Base-by-base conservation (phyloP, 2,329 filamentous ascomycete species). In the Beauveria bassiana region DNA sequence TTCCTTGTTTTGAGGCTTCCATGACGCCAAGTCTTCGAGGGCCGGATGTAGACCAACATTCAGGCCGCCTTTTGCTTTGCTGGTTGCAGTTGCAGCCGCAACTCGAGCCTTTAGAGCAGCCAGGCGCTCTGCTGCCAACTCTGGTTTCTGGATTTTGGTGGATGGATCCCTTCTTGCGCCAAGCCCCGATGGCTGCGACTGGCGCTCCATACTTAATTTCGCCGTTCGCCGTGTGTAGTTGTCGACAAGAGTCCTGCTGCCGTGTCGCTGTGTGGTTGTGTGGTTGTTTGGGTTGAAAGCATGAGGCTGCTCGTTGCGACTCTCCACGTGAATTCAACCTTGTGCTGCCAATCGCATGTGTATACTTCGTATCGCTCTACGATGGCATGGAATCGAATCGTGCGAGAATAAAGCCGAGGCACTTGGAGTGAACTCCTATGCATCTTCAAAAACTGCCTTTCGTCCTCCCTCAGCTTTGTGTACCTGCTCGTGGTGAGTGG, bases 21-120 rank as follows among this genome's bases (percentile, higher is more conserved):
- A 78, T 51, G 78, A 76, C 53, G 77, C 77, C 12, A 85, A 71
- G 61, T 84, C 79, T 68, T 84, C 81, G 9, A 96, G 79, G 8
- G 89, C 89, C 38, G 91, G 91, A 71, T 93, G 90, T 61, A 93
- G 78, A 31, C 88, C 89, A 31, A 91, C 86, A 66, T 89, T 88
- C 51, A 93, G 75, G 22, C 89, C 89, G 62, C 89, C 89, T 65
- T 80, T 83, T 10, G 79, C 77, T 66, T 79, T 88, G 64, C 74
- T 81, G 22, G 77, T 77, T 64, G 78, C 84, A 52, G 90, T 88
- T 59, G 90, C 89, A 55, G 89, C 89, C 53, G 89, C 88, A 14
- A 95, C 88, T 67, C 90, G 84, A 26, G 90, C 90, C 73, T 89
- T 93, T 70, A 96, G 82, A 49, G 89, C 87, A 53, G 90, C 91